A percentile compares a stretch with the other conserved stretches of the same genome.
Evolutionary conservation across 768 basidiomycete genomes (phyloP).

Genomic region (Strobilomyces echinocephalus): DNA sequence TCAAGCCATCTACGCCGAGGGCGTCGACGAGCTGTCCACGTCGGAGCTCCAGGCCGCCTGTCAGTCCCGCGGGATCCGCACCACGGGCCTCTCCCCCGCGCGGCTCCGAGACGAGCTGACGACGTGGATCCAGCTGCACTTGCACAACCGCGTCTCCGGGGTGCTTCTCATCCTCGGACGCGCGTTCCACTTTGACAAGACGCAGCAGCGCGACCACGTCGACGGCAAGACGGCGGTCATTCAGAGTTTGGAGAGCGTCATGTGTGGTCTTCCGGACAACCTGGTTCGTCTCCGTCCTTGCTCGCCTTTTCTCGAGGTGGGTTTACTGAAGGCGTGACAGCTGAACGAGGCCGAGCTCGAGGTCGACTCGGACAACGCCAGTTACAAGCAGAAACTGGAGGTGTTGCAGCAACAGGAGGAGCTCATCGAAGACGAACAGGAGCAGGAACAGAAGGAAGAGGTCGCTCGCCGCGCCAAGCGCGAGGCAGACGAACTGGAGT

Average conservation of each 20-base stretch:
- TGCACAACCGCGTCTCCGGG: constrained; percentile 88
- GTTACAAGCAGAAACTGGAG: constrained; percentile 97
- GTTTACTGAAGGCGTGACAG: constrained; percentile 36
- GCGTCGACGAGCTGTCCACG: constrained; percentile 85
- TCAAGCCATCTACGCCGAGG: constrained; percentile 86
- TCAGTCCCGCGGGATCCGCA: constrained; percentile 90
- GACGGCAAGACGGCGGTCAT: constrained; percentile 83
- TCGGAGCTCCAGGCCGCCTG: constrained; percentile 90
- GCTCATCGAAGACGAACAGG: constrained; percentile 98
- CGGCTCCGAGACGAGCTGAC: constrained; percentile 83
- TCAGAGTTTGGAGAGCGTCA: constrained; percentile 78
- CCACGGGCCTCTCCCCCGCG: constrained; percentile 80
- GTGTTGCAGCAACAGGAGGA: constrained; percentile 98
- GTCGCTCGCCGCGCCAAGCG: constrained; percentile 82
- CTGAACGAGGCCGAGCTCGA: constrained; percentile 96
- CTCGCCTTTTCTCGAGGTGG: too few species aligned
- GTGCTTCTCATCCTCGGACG: constrained; percentile 90
- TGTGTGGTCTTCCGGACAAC: constrained; percentile 91
- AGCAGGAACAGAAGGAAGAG: constrained; percentile 95
- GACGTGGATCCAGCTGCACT: constrained; percentile 90
- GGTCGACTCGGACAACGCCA: constrained; percentile 89
- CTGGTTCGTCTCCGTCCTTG: constrained; percentile 52
- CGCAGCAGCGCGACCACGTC: constrained; percentile 62
- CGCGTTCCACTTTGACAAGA: constrained; percentile 90
- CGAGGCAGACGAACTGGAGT: constrained; percentile 76